phyloP scores from a whole-genome alignment of 2,329 filamentous ascomycete genomes.

The Calonectria ilicicola region DNA sequence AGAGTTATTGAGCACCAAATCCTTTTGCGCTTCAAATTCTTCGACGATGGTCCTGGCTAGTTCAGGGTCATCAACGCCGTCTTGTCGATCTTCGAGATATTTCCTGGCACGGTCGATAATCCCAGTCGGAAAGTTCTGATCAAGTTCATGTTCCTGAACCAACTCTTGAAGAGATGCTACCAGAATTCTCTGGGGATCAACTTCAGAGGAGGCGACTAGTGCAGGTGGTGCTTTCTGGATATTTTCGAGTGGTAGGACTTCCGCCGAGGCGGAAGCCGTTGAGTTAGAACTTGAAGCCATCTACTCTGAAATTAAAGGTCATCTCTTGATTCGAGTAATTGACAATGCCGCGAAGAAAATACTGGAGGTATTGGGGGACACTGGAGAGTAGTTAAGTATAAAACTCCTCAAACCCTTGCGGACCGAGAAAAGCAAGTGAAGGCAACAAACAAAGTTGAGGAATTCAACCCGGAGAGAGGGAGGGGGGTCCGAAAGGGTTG shows the following conservation, averaged over 20 bases:
- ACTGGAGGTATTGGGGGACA: neutral
- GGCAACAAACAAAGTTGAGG: neutral
- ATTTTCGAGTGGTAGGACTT: neutral
- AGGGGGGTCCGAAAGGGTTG: too few species aligned
- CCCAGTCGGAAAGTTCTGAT: slow-evolving; percentile 60
- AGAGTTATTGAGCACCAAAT: slow-evolving; percentile 49
- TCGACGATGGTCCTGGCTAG: slow-evolving; percentile 30
- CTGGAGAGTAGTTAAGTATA: neutral
- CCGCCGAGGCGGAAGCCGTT: neutral
- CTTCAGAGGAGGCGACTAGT: neutral
- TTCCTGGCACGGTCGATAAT: slow-evolving; percentile 54
- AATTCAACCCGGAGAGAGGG: neutral
- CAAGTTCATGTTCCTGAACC: slow-evolving; percentile 55
- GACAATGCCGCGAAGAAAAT: neutral
- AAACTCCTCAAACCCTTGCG: neutral
- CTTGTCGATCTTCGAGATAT: slow-evolving; percentile 48
- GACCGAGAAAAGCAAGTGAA: neutral
- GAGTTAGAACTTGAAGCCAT: neutral
- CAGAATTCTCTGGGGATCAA: neutral
- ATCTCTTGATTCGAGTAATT: neutral
- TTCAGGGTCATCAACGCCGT: slow-evolving; percentile 26
- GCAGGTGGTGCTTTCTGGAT: too few species aligned
- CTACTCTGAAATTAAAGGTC: neutral
- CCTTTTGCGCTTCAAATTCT: slow-evolving; percentile 34
- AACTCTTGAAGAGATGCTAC: slow-evolving; percentile 35